phyloP scores from a whole-genome alignment of 352 stramenopile genomes.

The Thalassiosira livingstoniorum region DNA sequence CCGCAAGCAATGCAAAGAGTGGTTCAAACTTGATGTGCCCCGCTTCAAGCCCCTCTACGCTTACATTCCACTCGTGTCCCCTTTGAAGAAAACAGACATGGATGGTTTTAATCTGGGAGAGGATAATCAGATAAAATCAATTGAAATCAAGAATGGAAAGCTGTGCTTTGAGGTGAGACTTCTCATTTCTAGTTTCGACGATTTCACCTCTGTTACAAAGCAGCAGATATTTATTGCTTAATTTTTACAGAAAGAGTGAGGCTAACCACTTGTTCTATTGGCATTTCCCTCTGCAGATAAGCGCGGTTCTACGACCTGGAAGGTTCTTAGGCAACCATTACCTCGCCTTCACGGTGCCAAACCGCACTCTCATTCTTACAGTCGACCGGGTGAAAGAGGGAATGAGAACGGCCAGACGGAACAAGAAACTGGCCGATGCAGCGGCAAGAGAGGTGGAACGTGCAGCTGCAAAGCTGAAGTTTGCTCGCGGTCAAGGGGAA shows the following conservation, averaged over 20 bases:
- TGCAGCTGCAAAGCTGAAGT: slow-evolving; percentile 6
- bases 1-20: slow-evolving; percentile 63
- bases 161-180: slow-evolving; percentile 74
- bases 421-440: slow-evolving; percentile 66
- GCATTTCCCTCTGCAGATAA: slow-evolving; percentile 49
- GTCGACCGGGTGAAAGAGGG: slow-evolving; percentile 79
- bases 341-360: slow-evolving; percentile 83
- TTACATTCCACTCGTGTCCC: slow-evolving; percentile 84
- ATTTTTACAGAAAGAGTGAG: not conserved
- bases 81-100: slow-evolving; percentile 76
- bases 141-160: slow-evolving; percentile 81
- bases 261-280: not conserved
- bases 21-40: slow-evolving; percentile 66
- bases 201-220: too few species aligned
- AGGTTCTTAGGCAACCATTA: slow-evolving; percentile 85
- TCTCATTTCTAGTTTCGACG: slow-evolving; percentile 15
- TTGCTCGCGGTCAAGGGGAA: not conserved
- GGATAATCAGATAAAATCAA: slow-evolving; percentile 80
- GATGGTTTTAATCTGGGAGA: slow-evolving; percentile 83
- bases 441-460: slow-evolving; percentile 48
- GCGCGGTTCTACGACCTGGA: slow-evolving; percentile 76
- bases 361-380: slow-evolving; percentile 84
- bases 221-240: too few species aligned
- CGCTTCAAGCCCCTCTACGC: slow-evolving; percentile 72
- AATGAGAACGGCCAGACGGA: slow-evolving; percentile 75